These are phyloP conservation scores for Brassica nigra DNA, from an alignment of 345 rosid species.

Conservation along the genomic window DNA sequence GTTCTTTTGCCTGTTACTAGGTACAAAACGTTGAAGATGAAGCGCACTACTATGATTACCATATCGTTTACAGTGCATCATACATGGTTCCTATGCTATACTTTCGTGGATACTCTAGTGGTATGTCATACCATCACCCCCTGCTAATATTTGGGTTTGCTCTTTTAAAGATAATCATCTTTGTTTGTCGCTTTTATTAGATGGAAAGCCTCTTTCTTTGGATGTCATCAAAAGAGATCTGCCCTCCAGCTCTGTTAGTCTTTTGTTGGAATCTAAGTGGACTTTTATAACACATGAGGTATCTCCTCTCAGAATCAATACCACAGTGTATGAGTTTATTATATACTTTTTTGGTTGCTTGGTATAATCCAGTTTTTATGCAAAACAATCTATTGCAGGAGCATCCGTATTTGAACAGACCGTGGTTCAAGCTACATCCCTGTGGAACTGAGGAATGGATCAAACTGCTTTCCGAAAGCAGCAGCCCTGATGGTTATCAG, in stretches of 20 bases:
- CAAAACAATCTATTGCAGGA: constrained; percentile 49
- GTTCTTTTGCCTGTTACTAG: constrained; percentile 38
- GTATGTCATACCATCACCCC: constrained; percentile 42
- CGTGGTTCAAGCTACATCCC: constrained; percentile 95
- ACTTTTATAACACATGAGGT: constrained; percentile 89
- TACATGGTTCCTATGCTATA: constrained; percentile 79
- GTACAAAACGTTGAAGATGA: constrained; percentile 45
- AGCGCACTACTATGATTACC: constrained; percentile 72
- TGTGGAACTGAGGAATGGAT: constrained; percentile 89
- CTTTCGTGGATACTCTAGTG: constrained; percentile 62
- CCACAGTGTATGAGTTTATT: neutral
- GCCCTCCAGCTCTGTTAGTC: constrained; percentile 64
- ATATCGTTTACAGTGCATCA: constrained; percentile 69
- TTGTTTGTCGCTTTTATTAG: constrained; percentile 36
- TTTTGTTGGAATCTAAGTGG: constrained; percentile 69
- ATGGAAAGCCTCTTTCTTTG: constrained; percentile 61
- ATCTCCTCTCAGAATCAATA: neutral
- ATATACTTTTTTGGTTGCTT: neutral
- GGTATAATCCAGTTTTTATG: neutral
- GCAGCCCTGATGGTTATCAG: constrained; percentile 27
- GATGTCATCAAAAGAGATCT: constrained; percentile 68
- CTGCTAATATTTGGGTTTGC: neutral
- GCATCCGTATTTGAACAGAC: constrained; percentile 81
- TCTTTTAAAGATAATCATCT: neutral
- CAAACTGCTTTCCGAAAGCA: constrained; percentile 62